Evolutionary conservation across 768 basidiomycete species (phyloP), one percentile per base, ranked within the genome.

Genomic region (Lentinula detonsa): DNA sequence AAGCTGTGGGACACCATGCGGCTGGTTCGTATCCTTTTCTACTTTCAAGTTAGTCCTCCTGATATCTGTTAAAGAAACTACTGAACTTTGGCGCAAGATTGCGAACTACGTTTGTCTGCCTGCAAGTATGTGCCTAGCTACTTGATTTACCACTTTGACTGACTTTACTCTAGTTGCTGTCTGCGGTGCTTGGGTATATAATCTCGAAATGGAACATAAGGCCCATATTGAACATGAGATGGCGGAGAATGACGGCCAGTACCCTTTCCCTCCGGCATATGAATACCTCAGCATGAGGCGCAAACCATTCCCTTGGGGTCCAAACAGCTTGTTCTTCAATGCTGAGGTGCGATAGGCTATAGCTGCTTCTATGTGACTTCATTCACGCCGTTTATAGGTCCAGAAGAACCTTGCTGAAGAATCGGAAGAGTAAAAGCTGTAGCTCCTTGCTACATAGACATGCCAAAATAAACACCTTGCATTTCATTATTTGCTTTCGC

Each of bases 271-370:
- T 33, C 90, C 91, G 46, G 75, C 75, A n/a, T 94, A 85, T 68
- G 83, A 90, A 46, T 91, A 87, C 77, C 67, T 94, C 73, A 92
- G 93, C 77, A 83, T 78, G 67, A 79, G 92, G 62, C 71, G 71
- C 62, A 91, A 90, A 73, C 89, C 91, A 43, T 94, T 81, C 81
- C 92, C 92, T 18, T 94, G 92, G 92, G 92, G 92, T 23, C 73
- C 65, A 67, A 94, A 94, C 82, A 81, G 83, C 13, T 80, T 94
- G 16, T 94, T 94, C 81, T 94, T 82, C 78, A 93, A 91, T 71
- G 72, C 85, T 55, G 78, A 83, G 65, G 91, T 90, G 70, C 50
- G 85, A 68, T n/a, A 28, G 4, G 9, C 45, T 48, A 28, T 52
- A 18, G 61, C 2, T 42, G 3, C 23, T 21, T 6, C 3, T 42